These are phyloP conservation scores for Mortierella claussenii DNA, from an alignment of 192 early-diverging fungal genomes.

Conservation along the genomic window DNA sequence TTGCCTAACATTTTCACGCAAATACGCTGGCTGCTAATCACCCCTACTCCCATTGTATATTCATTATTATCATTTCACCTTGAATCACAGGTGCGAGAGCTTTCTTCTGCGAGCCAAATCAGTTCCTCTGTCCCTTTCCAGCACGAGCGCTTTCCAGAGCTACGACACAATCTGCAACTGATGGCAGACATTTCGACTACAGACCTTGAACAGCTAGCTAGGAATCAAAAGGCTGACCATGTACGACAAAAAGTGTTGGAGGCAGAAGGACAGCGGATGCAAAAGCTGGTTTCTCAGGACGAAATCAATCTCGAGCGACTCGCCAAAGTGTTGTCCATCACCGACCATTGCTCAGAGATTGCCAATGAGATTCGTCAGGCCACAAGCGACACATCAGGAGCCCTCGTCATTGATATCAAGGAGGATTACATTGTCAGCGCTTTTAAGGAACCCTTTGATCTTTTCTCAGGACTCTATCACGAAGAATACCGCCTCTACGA, in stretches of 20 bases:
- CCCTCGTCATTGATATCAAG: slow-evolving; percentile 35
- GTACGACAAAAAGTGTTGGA: slow-evolving; percentile 53
- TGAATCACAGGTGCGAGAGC: slow-evolving; percentile 61
- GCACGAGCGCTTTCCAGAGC: slow-evolving; percentile 73
- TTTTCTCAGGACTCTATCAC: slow-evolving; percentile 64
- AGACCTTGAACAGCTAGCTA: slow-evolving; percentile 72
- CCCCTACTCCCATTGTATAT: too few relatives aligned
- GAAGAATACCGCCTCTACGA: slow-evolving; percentile 66
- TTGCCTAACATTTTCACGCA: too few relatives aligned
- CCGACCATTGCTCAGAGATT: slow-evolving; percentile 57
- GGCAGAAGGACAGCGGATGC: slow-evolving; percentile 53
- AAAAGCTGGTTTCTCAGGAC: slow-evolving; percentile 49
- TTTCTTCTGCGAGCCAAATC: slow-evolving; percentile 59
- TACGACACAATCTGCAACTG: slow-evolving; percentile 80
- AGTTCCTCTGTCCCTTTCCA: slow-evolving; percentile 62
- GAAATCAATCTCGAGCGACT: slow-evolving; percentile 57
- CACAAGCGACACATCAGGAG: slow-evolving; percentile 42
- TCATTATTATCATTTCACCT: too few relatives aligned
- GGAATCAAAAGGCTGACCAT: slow-evolving; percentile 64
- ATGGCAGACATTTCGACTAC: slow-evolving; percentile 76
- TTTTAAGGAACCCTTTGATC: slow-evolving; percentile 64
- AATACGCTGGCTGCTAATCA: too few relatives aligned
- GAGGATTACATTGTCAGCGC: slow-evolving; percentile 53
- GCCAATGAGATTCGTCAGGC: slow-evolving; percentile 33
- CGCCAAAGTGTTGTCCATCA: slow-evolving; percentile 56